Evolutionary conservation across 495 filamentous ascomycete species (phyloP), one percentile per base, ranked within the genome.

Genomic region (Penicillium atrosanguineum): DNA sequence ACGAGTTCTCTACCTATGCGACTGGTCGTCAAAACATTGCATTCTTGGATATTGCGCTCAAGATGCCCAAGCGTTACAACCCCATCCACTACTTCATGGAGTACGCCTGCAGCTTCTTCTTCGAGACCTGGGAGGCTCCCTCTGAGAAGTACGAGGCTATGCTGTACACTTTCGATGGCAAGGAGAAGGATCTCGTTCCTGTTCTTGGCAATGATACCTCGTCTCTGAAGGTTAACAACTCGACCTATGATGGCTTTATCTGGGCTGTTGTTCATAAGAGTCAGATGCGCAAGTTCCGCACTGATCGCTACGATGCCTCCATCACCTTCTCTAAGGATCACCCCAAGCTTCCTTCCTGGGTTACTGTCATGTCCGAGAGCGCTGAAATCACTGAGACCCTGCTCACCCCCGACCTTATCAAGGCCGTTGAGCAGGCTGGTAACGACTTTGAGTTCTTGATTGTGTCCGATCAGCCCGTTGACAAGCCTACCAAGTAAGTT

Each of bases 181-280:
- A 85, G 70, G 94, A 98, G 78, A 83, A 79, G 52, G 79, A 86
- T 49, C 76, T 89, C 40, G 83, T 92, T 29, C 87, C 88, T 18
- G 68, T 83, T 11, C 82, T 81, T 6, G 83, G 76, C 38, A 71
- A 68, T 50, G 71, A 75, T 52, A 51, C 64, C n/a, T 62, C 68
- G 7, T 63, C 69, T 26, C 39, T 77, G 15, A 79, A 78, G 57
- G 81, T 84, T 38, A 77, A 76, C 56, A 93, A 90, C 77, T 91
- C 87, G 56, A 69, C 74, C 16, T 96, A 87, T 62, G 95, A 97
- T 69, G 87, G 83, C 34, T 98, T 97, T 59, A 91, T 98, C 55
- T 97, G 85, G 82, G 95, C 91, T 28, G 70, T 98, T 59, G 92
- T 97, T 37, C 90, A 97, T 79, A 98, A 98, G 81, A 87, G 90